Base-by-base conservation (phyloP, 2,329 filamentous ascomycete genomes). In the Teratosphaeria destructans region DNA sequence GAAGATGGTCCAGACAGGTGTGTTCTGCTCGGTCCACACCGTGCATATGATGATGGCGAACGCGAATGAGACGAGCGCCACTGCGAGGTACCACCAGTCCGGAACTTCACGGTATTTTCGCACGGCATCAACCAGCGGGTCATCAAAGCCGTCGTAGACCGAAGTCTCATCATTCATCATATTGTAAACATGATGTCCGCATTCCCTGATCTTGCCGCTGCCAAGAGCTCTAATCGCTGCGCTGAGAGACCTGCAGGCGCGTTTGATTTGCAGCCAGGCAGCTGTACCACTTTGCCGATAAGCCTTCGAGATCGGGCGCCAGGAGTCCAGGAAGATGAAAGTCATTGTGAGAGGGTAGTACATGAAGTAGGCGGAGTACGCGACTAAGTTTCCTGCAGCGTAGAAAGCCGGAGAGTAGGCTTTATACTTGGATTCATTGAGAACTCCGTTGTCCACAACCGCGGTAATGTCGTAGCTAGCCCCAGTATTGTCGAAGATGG, bases 401-500 rank as follows among this genome's bases (percentile, higher is more conserved):
- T 62, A 60, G 55, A 60, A 62, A 3, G 57, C 57, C n/a, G 39
- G 56, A 7, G 56, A 52, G 56, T 57, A 57, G 23, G 34, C 39
- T 26, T 47, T n/a, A 29, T 49, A 57, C 16, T 16, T 27, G 14
- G 39, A 16, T 19, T 52, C 56, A 39, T 57, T 52, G 11, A 57
- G 56, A 5, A 52, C 19, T 27, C 37, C 56, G n/a, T 26, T 43
- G 1, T 57, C 14, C 55, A 95, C 77, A 52, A 95, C 92, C 64
- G 82, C 87, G 73, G 83, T 86, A 58, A 95, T 90, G 66, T 95
- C 82, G 75, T 95, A 95, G 27, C 88, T 81, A 29, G 85, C 80
- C 26, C 89, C 90, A 0, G 81, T 88, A 68, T 95, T 94, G 74
- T 95, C 90, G 68, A 92, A 95, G 1, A 95, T 89, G 1, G 86